A percentile compares a stretch with the other conserved stretches of the same genome.
These are phyloP conservation scores for Fallopia convolvulus DNA, from an alignment of 148 eudicot species.

Conservation along the genomic window DNA sequence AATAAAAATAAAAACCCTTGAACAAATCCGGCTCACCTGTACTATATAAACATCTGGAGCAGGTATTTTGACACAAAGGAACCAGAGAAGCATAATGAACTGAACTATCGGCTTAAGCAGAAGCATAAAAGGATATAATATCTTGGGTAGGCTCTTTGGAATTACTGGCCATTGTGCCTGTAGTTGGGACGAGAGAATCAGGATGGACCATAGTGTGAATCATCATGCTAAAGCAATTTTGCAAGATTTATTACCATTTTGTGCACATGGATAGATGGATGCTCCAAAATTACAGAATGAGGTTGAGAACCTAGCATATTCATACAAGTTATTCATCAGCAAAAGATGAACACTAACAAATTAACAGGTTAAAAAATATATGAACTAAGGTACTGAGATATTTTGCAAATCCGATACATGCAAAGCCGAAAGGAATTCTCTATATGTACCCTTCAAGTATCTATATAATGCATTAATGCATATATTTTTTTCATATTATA, in stretches of 20 bases:
- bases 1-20: not conserved
- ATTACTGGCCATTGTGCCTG: conserved; percentile 80
- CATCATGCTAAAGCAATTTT: not conserved
- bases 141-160: conserved; percentile 46
- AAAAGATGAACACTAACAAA: not conserved
- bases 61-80: conserved; percentile 74
- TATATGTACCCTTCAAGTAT: too few relatives aligned
- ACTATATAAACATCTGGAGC: conserved; percentile 87
- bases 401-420: not conserved
- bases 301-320: conserved; percentile 73
- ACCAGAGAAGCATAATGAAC: conserved; percentile 80
- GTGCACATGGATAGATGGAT: conserved; percentile 69
- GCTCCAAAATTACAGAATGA: conserved; percentile 62
- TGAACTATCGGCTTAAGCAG: conserved; percentile 74
- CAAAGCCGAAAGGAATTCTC: not conserved
- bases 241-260: conserved; percentile 50
- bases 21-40: conserved; percentile 48
- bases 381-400: too few relatives aligned
- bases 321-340: not conserved
- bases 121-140: conserved; percentile 60
- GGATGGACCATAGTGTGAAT: not conserved
- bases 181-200: conserved; percentile 14
- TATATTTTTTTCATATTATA: not conserved
- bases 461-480: not conserved
- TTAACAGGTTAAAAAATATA: not conserved